Evolutionary conservation across 306 rosid genomes (phyloP).

Genomic region (Cucumis cinereus): DNA sequence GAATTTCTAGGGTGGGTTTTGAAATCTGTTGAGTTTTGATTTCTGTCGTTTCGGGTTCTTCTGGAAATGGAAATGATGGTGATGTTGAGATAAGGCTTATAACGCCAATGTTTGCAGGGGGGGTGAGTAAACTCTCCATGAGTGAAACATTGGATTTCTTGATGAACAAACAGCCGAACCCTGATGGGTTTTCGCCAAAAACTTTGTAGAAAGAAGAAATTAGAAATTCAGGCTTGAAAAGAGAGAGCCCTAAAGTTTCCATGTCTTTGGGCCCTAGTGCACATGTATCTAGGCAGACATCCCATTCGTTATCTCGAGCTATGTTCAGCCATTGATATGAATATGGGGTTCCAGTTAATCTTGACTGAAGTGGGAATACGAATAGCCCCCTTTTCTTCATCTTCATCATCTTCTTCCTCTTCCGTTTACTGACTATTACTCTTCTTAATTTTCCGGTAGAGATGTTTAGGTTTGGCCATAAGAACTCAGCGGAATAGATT

Average conservation of each 20-base stretch:
- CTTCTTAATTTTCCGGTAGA: conserved; percentile 34
- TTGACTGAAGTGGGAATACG: conserved; percentile 75
- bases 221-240: conserved; percentile 71
- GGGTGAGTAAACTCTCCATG: conserved; percentile 22
- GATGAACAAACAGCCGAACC: conserved; percentile 69
- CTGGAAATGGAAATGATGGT: conserved; percentile 7
- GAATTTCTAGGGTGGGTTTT: not conserved
- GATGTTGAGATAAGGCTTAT: conserved; percentile 41
- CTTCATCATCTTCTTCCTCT: conserved; percentile 8
- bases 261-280: conserved; percentile 70
- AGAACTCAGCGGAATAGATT: conserved; percentile 42
- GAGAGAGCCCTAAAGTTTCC: conserved; percentile 64
- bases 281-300: conserved; percentile 60
- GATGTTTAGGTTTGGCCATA: conserved; percentile 45
- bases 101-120: conserved; percentile 40
- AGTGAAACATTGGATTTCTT: conserved; percentile 47
- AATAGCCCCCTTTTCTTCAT: conserved; percentile 41
- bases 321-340: conserved; percentile 73
- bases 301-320: conserved; percentile 78
- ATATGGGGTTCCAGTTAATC: conserved; percentile 58
- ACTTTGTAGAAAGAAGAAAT: conserved; percentile 64
- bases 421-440: conserved; percentile 17
- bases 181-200: conserved; percentile 72
- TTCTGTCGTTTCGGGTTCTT: conserved; percentile 1
- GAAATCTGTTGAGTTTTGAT: conserved; percentile 5